Evolutionary conservation across 106 monocot species (phyloP), one percentile per base, ranked within the genome.

Genomic region (Apostasia shenzhenica): DNA sequence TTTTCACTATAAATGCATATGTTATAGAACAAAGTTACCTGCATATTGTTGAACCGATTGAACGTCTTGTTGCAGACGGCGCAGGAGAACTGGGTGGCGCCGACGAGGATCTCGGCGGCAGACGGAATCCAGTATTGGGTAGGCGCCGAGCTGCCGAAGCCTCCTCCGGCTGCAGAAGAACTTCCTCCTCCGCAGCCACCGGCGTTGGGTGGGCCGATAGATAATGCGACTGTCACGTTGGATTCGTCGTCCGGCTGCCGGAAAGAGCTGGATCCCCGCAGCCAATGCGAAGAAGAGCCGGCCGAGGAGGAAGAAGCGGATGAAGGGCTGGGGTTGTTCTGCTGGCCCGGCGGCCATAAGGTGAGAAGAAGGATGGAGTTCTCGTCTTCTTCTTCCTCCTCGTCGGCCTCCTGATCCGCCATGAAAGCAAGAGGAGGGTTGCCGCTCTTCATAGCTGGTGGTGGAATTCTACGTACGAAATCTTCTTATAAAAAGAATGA

Each of bases 21-120:
- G 9, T 41, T 48, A 63, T 6, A 48, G 13, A 53, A 3, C 38
- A 44, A 26, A 26, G 26, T 26, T 26, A 94, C 93, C 90, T 94
- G 93, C 93, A 94, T 90, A 63, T 94, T 94, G 77, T 94, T 94
- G 82, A 82, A 90, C 41, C 93, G 86, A 57, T 86, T 94, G 86
- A 90, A 94, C 10, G 82, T 87, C 73, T 94, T 94, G 47, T 81
- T 79, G 82, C 89, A 94, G 3, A 94, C 89, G 26, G 72, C 54
- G 82, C 90, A 94, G 59, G 90, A 87, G 82, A 90, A 94, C 86
- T 94, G 90, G 1, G 93, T 87, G 9, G 89, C 72, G 45, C 93
- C 90, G 44, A 87, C 93, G 52, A 90, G 82, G 58, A 94, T 94
- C 74, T 94, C 86, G 14, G 89, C 84, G 9, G 93, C 73, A 1